phyloP scores from a whole-genome alignment of 106 monocot species.

The Dendrobium nobile region DNA sequence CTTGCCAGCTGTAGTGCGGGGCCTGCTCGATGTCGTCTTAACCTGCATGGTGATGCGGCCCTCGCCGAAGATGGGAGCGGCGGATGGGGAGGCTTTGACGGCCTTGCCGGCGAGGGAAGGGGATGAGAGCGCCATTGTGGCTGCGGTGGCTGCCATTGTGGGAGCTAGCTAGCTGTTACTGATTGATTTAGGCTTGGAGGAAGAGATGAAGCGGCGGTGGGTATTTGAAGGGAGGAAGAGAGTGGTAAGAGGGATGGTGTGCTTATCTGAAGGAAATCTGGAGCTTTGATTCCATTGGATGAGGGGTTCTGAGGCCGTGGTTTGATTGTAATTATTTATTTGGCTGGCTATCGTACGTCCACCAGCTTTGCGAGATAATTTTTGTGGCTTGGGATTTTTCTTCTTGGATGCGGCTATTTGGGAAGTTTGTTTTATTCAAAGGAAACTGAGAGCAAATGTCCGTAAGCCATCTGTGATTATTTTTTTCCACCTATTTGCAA shows the following conservation, averaged over 20 bases:
- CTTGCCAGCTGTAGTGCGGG: conserved; percentile 7
- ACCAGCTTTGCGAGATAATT: too few species aligned
- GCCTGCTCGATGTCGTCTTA: conserved; percentile 2
- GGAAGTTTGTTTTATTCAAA: too few species aligned
- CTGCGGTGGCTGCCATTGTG: conserved; percentile 1
- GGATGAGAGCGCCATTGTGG: conserved; percentile 34
- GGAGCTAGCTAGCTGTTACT: not conserved
- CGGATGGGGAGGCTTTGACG: conserved; percentile 21
- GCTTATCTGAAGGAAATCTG: not conserved
- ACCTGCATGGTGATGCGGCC: conserved; percentile 24
- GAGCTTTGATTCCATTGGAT: not conserved
- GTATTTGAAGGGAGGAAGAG: not conserved
- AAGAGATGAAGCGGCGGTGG: not conserved
- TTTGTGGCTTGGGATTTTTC: too few species aligned
- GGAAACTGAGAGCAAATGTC: too few species aligned
- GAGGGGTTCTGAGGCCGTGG: not conserved
- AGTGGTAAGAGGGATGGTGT: not conserved
- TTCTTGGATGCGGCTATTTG: too few species aligned
- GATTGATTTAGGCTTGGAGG: not conserved
- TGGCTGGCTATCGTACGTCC: too few species aligned
- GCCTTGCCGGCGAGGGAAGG: conserved; percentile 31
- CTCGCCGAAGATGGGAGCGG: conserved; percentile 18
- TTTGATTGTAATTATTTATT: too few species aligned
- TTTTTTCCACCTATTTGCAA: too few species aligned
- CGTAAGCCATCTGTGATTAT: too few species aligned